Percentiles rank a stretch among this genome's conserved stretches.
Conservation (phyloP, 345 rosid species). For the Dipteronia dyeriana region DNA sequence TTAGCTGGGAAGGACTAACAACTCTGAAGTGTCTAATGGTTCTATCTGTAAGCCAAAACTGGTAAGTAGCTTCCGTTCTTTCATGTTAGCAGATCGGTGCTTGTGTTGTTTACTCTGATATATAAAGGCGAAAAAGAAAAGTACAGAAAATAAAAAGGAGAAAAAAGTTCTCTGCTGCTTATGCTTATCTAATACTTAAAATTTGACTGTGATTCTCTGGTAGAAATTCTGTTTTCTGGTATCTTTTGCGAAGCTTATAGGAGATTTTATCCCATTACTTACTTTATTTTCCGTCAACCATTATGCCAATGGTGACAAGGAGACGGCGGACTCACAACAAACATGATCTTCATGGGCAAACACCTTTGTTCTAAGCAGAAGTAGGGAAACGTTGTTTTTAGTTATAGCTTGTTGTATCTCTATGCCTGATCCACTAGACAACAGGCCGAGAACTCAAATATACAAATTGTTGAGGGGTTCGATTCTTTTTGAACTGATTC, state of each 20-base stretch:
- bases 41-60: constrained; percentile 67
- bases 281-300: neutral
- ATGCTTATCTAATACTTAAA: neutral
- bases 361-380: neutral
- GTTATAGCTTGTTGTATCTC: neutral
- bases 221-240: neutral
- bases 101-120: neutral
- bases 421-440: constrained; percentile 1
- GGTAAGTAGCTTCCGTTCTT: constrained; percentile 42
- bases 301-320: too few species aligned
- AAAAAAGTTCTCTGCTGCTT: neutral
- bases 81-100: neutral
- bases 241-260: neutral
- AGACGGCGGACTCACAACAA: too few species aligned
- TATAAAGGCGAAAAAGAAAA: neutral
- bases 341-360: neutral
- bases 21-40: constrained; percentile 56
- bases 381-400: neutral
- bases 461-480: neutral
- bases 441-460: neutral
- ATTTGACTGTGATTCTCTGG: neutral
- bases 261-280: neutral
- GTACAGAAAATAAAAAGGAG: neutral
- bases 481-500: neutral
- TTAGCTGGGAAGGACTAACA: constrained; percentile 69